phyloP scores from a whole-genome alignment of 2,329 filamentous ascomycete genomes.

The Trichophyton verrucosum region DNA sequence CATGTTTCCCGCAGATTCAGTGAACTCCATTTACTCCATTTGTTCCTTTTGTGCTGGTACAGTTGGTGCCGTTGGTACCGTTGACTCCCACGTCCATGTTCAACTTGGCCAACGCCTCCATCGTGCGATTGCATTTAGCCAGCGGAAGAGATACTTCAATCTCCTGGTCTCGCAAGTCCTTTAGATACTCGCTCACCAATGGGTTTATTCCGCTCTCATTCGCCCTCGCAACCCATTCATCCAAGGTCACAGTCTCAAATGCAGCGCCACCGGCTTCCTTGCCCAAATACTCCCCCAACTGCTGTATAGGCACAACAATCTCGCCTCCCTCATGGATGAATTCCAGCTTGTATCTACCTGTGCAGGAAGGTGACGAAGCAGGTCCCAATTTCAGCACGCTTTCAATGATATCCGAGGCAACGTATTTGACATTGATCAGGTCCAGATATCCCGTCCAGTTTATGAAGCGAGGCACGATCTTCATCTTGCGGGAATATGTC shows the following conservation, averaged over 20 bases:
- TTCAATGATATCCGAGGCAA: conserved; percentile 5
- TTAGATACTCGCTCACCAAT: conserved; percentile 5
- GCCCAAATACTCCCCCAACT: conserved; percentile 5
- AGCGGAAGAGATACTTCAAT: background rate
- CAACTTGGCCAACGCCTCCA: background rate
- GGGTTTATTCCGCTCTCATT: conserved; percentile 5
- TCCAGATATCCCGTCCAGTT: conserved; percentile 9
- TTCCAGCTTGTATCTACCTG: background rate
- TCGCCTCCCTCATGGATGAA: conserved; percentile 8
- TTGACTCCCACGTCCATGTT: background rate
- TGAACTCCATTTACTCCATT: background rate
- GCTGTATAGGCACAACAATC: conserved; percentile 7
- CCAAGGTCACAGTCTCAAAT: conserved; percentile 3
- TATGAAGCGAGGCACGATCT: conserved; percentile 5
- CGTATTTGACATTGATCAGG: conserved; percentile 9
- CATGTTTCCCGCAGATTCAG: background rate
- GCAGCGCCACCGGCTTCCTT: conserved; percentile 3
- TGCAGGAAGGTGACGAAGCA: background rate
- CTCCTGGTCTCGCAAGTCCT: background rate
- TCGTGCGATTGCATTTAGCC: background rate
- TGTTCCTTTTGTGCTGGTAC: background rate
- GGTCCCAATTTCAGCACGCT: background rate
- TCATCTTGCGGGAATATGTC: conserved; percentile 8
- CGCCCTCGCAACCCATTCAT: conserved; percentile 6
- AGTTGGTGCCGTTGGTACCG: background rate